Base-by-base conservation (phyloP, 495 filamentous ascomycete genomes). In the Penicillium maclennaniae region DNA sequence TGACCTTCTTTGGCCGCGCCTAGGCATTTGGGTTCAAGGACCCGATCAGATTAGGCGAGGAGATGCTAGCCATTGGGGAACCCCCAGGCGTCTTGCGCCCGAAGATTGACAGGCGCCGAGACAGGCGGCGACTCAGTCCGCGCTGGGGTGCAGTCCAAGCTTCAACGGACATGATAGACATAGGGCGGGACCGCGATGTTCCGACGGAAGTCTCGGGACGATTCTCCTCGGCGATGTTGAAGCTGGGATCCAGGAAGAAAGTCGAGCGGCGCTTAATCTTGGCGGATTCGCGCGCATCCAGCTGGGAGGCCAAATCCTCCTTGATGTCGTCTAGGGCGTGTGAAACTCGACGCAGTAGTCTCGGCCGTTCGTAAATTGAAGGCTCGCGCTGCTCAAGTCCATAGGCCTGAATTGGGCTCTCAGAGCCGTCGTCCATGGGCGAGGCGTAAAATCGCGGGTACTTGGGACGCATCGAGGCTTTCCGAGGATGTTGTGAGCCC, bases 301-400 rank as follows among this genome's bases (percentile, higher is more conserved):
- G 43, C 36, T 71, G 56, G 19, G 67, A 54, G 4, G 66, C 56
- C 23, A 70, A 61, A 43, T 75, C 70, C 51, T 75, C 72, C 19
- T 68, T 69, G 61, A 73, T 73, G 43, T 73, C 69, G 53, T 63
- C 72, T 25, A 75, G 66, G 38, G 66, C 70, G 52, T 72, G 65
- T 17, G 72, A 75, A 52, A 75, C 62, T 20, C 72, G 69, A 50
- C 54, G 63, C 43, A 73, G 45, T n/a, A 70, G 62, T 21, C 65
- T 67, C 43, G 69, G 58, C 44, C 57, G 61, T 44, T 70, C 58
- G 43, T 53, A 51, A 54, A 74, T 65, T 12, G 73, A 73, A 21
- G 69, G 66, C 15, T 67, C 62, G 50, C 72, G 68, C 49, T 70
- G 60, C 39, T 75, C 72, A 21, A 70, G 54, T 49, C 73, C 73